These are phyloP conservation scores for Triangularia setosa DNA, from an alignment of 2,329 filamentous ascomycete species.

Conservation along the genomic window DNA sequence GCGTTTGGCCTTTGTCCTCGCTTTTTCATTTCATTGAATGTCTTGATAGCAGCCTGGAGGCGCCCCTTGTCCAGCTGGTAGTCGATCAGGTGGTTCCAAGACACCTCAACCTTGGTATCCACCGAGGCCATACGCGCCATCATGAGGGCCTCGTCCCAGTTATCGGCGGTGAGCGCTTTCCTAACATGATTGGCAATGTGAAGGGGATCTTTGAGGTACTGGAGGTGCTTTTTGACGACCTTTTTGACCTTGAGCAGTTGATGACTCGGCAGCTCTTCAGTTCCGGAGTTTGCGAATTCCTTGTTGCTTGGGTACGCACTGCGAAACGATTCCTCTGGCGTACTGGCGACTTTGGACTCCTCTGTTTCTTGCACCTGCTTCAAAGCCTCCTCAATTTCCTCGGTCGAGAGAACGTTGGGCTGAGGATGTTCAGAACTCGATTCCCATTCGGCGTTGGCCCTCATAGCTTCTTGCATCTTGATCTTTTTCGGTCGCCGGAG, in stretches of 20 bases:
- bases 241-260: constrained; percentile 32
- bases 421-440: not conserved
- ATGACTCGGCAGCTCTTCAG: not conserved
- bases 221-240: constrained; percentile 52
- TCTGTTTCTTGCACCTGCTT: not conserved
- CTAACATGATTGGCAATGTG: constrained; percentile 67
- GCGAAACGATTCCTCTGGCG: not conserved
- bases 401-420: not conserved
- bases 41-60: constrained; percentile 64
- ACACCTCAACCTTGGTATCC: constrained; percentile 61
- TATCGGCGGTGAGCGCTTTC: constrained; percentile 53
- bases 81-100: constrained; percentile 84
- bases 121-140: constrained; percentile 68
- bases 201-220: constrained; percentile 64
- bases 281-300: not conserved
- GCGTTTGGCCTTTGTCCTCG: constrained; percentile 74
- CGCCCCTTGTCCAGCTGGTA: constrained; percentile 61
- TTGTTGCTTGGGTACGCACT: not conserved
- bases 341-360: not conserved
- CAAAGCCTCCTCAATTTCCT: constrained; percentile 3
- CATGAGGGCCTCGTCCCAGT: constrained; percentile 63
- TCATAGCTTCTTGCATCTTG: not conserved
- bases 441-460: not conserved
- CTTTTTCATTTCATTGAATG: constrained; percentile 99
- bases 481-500: not conserved